These are phyloP conservation scores for Hansfordia pulvinata DNA, from an alignment of 2,329 filamentous ascomycete species.

Conservation along the genomic window DNA sequence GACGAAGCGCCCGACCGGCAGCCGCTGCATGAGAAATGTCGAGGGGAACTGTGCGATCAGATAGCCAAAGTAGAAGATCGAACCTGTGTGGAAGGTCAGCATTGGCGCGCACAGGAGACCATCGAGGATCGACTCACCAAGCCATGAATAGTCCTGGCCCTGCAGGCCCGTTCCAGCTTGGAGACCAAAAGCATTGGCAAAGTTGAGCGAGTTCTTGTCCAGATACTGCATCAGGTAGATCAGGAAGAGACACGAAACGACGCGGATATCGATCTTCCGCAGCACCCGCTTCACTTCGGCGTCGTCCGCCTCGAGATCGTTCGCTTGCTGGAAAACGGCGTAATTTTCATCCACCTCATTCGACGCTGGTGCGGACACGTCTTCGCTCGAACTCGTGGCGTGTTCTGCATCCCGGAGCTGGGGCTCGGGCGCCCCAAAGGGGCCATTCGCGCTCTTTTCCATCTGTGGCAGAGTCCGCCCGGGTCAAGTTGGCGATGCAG, in stretches of 20 bases:
- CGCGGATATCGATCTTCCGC: slow-evolving; percentile 16
- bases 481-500: no score
- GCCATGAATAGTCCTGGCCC: slow-evolving; percentile 37
- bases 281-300: slow-evolving; percentile 14
- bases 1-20: slow-evolving; percentile 34
- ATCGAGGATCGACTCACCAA: slow-evolving; percentile 15
- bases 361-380: slow-evolving; percentile 6
- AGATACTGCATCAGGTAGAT: slow-evolving; percentile 20
- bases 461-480: no score
- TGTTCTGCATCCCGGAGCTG: slow-evolving; percentile 3
- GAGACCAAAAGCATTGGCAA: slow-evolving; percentile 33
- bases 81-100: slow-evolving; percentile 12
- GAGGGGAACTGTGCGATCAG: slow-evolving; percentile 28
- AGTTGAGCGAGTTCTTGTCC: slow-evolving; percentile 31
- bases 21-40: slow-evolving; percentile 26
- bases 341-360: slow-evolving; percentile 18
- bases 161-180: slow-evolving; percentile 29
- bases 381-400: slow-evolving; percentile 4
- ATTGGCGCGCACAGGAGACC: background rate
- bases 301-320: slow-evolving; percentile 10
- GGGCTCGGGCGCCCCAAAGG: no score
- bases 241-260: slow-evolving; percentile 16
- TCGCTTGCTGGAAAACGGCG: slow-evolving; percentile 13
- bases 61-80: slow-evolving; percentile 38
- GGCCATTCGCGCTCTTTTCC: no score